Base-by-base conservation (phyloP, 768 basidiomycete species). In the Rhodotorula sphaerocarpa region DNA sequence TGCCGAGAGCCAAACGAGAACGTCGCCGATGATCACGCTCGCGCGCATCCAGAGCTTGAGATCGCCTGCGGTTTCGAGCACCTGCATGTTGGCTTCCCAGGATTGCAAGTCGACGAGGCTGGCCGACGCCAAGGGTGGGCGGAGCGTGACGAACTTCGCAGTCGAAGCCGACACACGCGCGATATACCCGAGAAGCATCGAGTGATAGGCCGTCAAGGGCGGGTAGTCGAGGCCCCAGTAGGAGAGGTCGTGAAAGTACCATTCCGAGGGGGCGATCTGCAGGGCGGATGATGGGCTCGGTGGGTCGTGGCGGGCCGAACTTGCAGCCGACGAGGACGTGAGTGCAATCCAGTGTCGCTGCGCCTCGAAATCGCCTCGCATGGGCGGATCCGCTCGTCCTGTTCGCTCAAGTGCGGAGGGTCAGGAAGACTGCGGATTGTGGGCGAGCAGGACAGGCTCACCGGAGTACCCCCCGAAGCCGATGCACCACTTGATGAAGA, bases 201-300 rank as follows among this genome's bases (percentile, higher is more conserved):
- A 74, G 55, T 74, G 70, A 47, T 92, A 93, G 5, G 89, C 92
- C 5, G 91, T 95, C 65, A 95, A 71, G 5, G 91, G 91, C 6
- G 91, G 91, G 76, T 96, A 96, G 75, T 96, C 92, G 54, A 96
- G 79, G 0, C 89, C 89, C 92, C 92, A 96, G 72, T 93, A 93
- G 41, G 82, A 82, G 34, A 88, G 79, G 71, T 93, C 88, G 74
- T 90, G 88, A 2, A 77, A 83, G 75, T 96, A 96, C 92, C 92
- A 96, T 65, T 85, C 76, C 20, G 76, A 77, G 25, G 82, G 70
- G 1, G 58, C 20, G 30, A 84, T 75, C 5, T 88, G 25, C 21
- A 28, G 10, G 39, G 34, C 42, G 11, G 43, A 20, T 11, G 55
- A 50, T 5, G 57, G 39, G 7, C 51, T 10, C 0, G 61, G 50